Percentiles rank a stretch among this genome's conserved stretches.
Evolutionary conservation across 2,329 filamentous ascomycete species (phyloP).

Genomic region (Cyphellophora europaea): DNA sequence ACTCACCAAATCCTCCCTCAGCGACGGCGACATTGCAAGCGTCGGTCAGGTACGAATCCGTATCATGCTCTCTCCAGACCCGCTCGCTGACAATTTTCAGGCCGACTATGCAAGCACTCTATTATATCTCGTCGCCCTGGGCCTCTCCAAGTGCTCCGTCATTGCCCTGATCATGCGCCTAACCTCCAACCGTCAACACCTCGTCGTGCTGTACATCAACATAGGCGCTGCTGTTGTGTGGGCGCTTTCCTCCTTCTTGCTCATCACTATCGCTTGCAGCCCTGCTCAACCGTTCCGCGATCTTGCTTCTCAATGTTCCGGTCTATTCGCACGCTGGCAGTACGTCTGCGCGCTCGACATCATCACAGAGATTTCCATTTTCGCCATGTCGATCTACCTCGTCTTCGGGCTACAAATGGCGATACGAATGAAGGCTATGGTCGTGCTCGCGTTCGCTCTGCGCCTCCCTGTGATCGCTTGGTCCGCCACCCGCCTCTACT

Average conservation of each 20-base stretch:
- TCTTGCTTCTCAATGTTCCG: conserved; percentile 21
- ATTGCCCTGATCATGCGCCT: conserved; percentile 35
- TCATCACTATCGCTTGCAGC: conserved; percentile 33
- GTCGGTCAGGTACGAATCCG: conserved; percentile 26
- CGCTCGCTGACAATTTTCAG: conserved; percentile 15
- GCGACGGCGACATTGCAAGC: conserved; percentile 7
- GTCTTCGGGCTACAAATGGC: conserved; percentile 30
- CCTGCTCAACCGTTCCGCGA: conserved; percentile 27
- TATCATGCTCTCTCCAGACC: not conserved
- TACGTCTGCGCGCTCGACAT: conserved; percentile 31
- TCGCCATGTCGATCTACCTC: conserved; percentile 28
- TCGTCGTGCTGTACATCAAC: conserved; percentile 24
- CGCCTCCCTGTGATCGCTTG: conserved; percentile 32
- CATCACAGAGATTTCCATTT: conserved; percentile 27
- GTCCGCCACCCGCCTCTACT: conserved; percentile 28
- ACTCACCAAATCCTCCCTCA: conserved; percentile 21
- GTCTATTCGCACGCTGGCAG: conserved; percentile 30
- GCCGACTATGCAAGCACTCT: conserved; percentile 30
- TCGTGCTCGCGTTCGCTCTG: conserved; percentile 31
- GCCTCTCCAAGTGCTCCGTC: conserved; percentile 34
- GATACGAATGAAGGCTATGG: conserved; percentile 26
- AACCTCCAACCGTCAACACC: conserved; percentile 33
- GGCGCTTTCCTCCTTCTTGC: conserved; percentile 29
- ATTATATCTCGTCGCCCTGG: conserved; percentile 31
- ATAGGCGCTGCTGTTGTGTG: conserved; percentile 29